These are phyloP conservation scores for Blastobotrys petasosporus DNA, from an alignment of 1,139 yeast genomes.

Conservation along the genomic window DNA sequence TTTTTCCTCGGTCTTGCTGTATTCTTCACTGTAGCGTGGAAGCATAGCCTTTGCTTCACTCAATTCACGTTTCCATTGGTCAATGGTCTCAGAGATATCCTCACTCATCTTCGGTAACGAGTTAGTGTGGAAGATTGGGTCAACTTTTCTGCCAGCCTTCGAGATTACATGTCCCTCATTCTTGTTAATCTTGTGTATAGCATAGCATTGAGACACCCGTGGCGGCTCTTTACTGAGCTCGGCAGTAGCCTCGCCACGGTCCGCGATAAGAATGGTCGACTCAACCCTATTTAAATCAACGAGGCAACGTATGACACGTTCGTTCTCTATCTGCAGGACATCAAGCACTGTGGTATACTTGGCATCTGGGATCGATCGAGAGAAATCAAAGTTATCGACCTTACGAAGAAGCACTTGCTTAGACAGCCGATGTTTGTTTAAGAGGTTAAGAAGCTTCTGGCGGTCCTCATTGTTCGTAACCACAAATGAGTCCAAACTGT, in stretches of 20 bases:
- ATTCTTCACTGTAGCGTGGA: too few relatives aligned
- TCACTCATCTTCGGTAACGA: slow-evolving; percentile 20
- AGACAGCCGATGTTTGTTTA: slow-evolving; percentile 34
- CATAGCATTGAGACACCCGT: slow-evolving; percentile 36
- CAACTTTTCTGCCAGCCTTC: slow-evolving; percentile 33
- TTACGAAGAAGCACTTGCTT: slow-evolving; percentile 48
- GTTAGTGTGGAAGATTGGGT: slow-evolving; percentile 48
- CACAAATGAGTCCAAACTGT: slow-evolving; percentile 55
- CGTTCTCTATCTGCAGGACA: slow-evolving; percentile 50
- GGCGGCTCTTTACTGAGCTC: slow-evolving; percentile 35
- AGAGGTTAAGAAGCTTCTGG: slow-evolving; percentile 40
- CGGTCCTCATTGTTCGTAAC: slow-evolving; percentile 64
- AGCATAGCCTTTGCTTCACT: too few relatives aligned
- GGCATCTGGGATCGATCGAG: slow-evolving; percentile 34
- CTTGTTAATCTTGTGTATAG: slow-evolving; percentile 23
- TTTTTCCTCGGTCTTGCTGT: too few relatives aligned
- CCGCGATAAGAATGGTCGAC: slow-evolving; percentile 46
- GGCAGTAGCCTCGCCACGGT: slow-evolving; percentile 47
- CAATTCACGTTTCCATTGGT: too few relatives aligned
- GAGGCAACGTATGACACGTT: slow-evolving; percentile 51
- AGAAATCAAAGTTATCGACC: slow-evolving; percentile 51
- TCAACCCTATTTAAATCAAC: slow-evolving; percentile 65
- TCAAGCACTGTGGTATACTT: slow-evolving; percentile 51
- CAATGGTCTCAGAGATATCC: background rate
- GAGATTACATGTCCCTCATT: background rate